Evolutionary conservation across 441 rosid genomes (phyloP), one percentile per base, ranked within the genome.

Genomic region (Erodium moschatum): DNA sequence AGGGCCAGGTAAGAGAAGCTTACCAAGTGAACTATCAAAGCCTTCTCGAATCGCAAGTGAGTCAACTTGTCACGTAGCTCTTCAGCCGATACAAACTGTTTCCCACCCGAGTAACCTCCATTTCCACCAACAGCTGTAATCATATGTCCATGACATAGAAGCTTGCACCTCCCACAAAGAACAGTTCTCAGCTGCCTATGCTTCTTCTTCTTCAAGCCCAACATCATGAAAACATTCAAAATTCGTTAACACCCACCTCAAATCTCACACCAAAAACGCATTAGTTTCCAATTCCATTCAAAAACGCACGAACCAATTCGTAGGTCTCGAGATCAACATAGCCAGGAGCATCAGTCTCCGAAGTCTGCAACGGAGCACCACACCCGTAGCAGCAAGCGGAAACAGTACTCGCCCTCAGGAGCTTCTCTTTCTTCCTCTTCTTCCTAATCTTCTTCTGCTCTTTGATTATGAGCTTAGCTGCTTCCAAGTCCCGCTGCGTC

Each of bases 91-190:
- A 91, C 90, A 69, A 94, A 94, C 69, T 91, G 98, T 78, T 89
- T 91, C 21, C 96, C 92, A 62, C 98, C 94, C 40, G 97, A 33
- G 78, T 93, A 93, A 3, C 97, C 98, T 50, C 98, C 98, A 76
- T 93, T 88, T 21, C 98, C 98, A 77, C 97, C 98, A 10, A 93
- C 98, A 68, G 97, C 96, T 24, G 96, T 91, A 72, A 93, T 83
- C 96, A 93, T 93, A 70, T 86, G 97, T 64, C 98, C 98, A 77
- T 93, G 98, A 69, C 97, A 88, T 68, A 93, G 79, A 15, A 93
- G 96, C 80, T 74, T 85, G 56, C 98, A 94, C 78, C 98, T 86
- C 74, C 96, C 84, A 80, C 97, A 94, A 20, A 91, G 86, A 66
- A 94, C 79, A 12, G 88, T 93, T 72, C 87, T 83, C 21, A 93